Evolutionary conservation across 768 basidiomycete species (phyloP).

Genomic region (Tylopilus balloui): DNA sequence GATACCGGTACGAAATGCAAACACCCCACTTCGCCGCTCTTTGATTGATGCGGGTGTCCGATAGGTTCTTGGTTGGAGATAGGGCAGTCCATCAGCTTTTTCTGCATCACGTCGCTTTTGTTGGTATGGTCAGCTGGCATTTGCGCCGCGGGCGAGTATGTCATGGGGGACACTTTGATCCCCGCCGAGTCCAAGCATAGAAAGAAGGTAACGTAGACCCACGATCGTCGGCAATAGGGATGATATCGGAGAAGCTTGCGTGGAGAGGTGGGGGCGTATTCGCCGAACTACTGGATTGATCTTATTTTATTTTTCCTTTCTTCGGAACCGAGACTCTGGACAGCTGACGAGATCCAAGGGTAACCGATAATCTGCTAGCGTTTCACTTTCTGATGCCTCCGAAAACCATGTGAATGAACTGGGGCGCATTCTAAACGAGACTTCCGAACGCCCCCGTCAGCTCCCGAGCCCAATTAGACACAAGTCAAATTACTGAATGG

Average conservation of each 20-base stretch:
- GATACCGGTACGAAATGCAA: constrained; percentile 54
- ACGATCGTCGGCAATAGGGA: constrained; percentile 20
- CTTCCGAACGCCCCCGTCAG: neutral
- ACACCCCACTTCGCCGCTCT: neutral
- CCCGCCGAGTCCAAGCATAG: constrained; percentile 12
- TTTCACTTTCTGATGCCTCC: neutral
- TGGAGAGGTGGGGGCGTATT: constrained; percentile 3
- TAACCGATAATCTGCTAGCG: neutral
- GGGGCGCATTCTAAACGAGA: neutral
- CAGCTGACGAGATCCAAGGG: constrained; percentile 1
- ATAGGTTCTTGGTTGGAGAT: constrained; percentile 86
- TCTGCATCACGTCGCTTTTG: constrained; percentile 76
- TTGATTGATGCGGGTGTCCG: constrained; percentile 8
- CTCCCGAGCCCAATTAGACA: neutral
- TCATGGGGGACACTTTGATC: constrained; percentile 46
- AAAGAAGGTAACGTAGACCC: constrained; percentile 23
- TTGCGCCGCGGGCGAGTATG: constrained; percentile 64
- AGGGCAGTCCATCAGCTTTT: constrained; percentile 84
- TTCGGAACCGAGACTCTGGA: neutral
- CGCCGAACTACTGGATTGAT: neutral
- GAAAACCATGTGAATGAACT: constrained; percentile 2
- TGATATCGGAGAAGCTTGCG: neutral
- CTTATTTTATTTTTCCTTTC: neutral
- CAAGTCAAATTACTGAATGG: neutral
- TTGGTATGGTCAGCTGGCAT: constrained; percentile 77